These are phyloP conservation scores for Jaltomata sinuosa DNA, from an alignment of 257 asterid genomes.

Conservation along the genomic window DNA sequence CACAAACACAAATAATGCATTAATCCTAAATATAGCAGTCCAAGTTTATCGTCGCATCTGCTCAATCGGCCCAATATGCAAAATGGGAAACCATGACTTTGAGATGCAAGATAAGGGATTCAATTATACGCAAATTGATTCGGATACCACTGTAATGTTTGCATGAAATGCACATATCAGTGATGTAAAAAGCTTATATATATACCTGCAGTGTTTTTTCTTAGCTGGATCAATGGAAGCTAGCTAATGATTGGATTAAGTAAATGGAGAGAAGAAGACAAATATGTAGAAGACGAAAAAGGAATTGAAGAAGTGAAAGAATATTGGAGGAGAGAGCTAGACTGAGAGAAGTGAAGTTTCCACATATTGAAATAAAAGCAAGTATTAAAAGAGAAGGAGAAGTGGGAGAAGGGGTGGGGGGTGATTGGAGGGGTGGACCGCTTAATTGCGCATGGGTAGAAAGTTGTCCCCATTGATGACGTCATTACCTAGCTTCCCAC, in stretches of 20 bases:
- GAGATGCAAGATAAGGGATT: background rate
- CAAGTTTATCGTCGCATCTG: background rate
- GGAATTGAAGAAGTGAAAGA: background rate
- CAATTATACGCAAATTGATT: background rate
- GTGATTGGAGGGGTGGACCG: conserved; percentile 29
- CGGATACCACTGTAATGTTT: background rate
- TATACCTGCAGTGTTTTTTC: background rate
- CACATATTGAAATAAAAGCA: background rate
- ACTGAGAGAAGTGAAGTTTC: background rate
- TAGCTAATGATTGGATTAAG: background rate
- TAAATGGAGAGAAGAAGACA: conserved; percentile 7
- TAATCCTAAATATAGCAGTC: background rate
- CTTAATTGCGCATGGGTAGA: conserved; percentile 60
- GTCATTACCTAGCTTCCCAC: conserved; percentile 22
- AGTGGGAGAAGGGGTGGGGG: background rate
- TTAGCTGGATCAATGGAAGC: conserved; percentile 4
- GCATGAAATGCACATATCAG: background rate
- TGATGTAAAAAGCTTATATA: background rate
- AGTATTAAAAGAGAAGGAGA: conserved; percentile 10
- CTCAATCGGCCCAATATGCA: background rate
- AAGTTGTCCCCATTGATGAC: conserved; percentile 50
- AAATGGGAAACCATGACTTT: background rate
- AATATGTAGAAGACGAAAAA: conserved; percentile 12
- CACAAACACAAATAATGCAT: background rate
- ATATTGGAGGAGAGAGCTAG: background rate